Base-by-base conservation (phyloP, 73 alveolate genomes). In the Urostyla sp. region DNA sequence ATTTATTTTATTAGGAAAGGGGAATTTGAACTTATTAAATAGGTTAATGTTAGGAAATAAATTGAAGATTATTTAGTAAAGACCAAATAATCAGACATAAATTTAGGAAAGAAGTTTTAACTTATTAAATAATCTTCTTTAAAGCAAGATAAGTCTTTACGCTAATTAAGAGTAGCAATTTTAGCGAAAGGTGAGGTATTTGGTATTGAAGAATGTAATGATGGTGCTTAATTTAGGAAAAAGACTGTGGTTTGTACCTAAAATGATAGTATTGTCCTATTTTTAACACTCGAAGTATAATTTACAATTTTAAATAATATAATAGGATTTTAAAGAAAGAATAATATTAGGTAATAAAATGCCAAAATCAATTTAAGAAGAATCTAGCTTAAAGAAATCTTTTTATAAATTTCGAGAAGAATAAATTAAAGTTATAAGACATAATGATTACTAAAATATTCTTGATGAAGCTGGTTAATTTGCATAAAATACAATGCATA, bases 1-100 rank as follows among this genome's bases (percentile, higher is more conserved):
- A 46, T 80, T 44, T 80, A 80, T 40, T 31, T 80, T 15, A 80
- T 80, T 16, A 46, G 67, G 38, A 28, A 30, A 26, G 90, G 90
- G 24, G 75, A 46, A 18, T 80, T 66, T 80, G 90, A 81, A 61
- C 4, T 63, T 21, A 63, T 43, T 24, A 63, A 60, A 31, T 57
- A 63, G 20, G 44, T 63, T 1, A 63, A 63, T 21, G 60, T 63
- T 7, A 7, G 7, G 3, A 37, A 63, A 23, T 34, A 63, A 26
- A n/a, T 63, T 4, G 79, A 63, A 43, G 28, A 8, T 23, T 63
- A 20, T 32, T 43, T 63, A 7, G 57, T 27, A 43, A 63, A 63
- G 26, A 45, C 79, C 11, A 63, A 60, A 63, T 40, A 63, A 40
- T 43, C 79, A 27, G 79, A 63, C 45, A 63, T 63, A 60, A 63